Conservation (phyloP, 2,329 filamentous ascomycete species). For the Scytalidium sp. region DNA sequence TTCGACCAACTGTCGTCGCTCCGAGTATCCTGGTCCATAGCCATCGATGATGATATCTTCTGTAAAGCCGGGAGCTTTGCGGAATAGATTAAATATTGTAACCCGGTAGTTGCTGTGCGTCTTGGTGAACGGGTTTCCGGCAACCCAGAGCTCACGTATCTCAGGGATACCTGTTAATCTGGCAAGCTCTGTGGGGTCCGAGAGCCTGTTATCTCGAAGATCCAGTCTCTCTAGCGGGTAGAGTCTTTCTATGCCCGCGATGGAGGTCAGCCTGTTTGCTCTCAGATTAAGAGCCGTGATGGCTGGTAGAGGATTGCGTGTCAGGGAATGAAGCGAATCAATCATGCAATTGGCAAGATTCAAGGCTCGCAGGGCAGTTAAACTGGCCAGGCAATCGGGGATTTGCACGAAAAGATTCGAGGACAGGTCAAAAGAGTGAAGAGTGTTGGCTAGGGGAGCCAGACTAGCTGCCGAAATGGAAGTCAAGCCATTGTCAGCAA, state of each 20-base stretch:
- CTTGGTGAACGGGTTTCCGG: constrained; percentile 87
- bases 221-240: constrained; percentile 87
- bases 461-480: constrained; percentile 74
- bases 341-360: constrained; percentile 99
- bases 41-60: constrained; percentile 91
- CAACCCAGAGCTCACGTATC: constrained; percentile 87
- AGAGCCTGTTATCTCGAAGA: constrained; percentile 83
- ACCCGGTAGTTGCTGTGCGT: constrained; percentile 83
- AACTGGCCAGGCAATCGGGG: constrained; percentile 81
- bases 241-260: constrained; percentile 87
- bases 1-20: constrained; percentile 81
- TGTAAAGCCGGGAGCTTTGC: constrained; percentile 81
- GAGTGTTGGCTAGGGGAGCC: constrained; percentile 76
- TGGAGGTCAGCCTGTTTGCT: constrained; percentile 79
- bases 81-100: constrained; percentile 94
- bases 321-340: constrained; percentile 83
- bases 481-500: constrained; percentile 89
- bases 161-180: constrained; percentile 88
- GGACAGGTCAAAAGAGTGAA: constrained; percentile 90
- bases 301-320: constrained; percentile 81
- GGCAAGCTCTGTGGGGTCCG: constrained; percentile 88
- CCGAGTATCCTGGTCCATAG: constrained; percentile 76
- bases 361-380: constrained; percentile 85
- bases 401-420: constrained; percentile 92
- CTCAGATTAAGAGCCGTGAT: constrained; percentile 92